Evolutionary conservation across 176 grass and related monocot genomes (phyloP), one percentile per base, ranked within the genome.

Genomic region (Lolium multiflorum): DNA sequence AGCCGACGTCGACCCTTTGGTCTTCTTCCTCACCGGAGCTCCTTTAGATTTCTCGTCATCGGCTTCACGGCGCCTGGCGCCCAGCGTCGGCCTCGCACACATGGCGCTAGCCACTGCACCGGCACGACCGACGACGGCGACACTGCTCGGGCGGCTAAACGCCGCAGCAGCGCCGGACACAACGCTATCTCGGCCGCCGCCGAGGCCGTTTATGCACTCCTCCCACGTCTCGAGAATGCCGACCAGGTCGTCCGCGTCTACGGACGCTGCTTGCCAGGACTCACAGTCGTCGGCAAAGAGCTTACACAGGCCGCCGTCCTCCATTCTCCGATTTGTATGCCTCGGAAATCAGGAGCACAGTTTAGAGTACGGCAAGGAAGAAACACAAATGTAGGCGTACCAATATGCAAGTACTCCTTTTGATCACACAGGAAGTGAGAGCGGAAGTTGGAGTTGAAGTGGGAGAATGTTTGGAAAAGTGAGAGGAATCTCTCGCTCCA

Each of bases 211-310:
- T 56, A 86, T 67, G 46, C 64, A 81, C 61, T 88, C 92, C 28
- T 94, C 90, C 75, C 91, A 92, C 2, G 59, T 82, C 83, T 97
- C 87, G 22, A 97, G 71, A 71, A 97, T 87, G 87, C 88, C 89
- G 66, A 91, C 81, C 14, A 97, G 52, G 74, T 97, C 88, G 41
- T 89, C 92, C 39, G 59, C 59, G 58, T 87, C 73, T 2, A 6
- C 64, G 4, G 47, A 11, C 22, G 41, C 11, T 63, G 41, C 11
- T 63, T 63, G 60, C 51, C 70, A 82, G 76, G 68, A 44, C 58
- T 68, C 43, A 46, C 81, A 26, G 15, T 61, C 82, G 52, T 71
- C 61, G 39, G 31, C 71, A 71, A 88, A 61, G 85, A 88, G 60
- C 52, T 88, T 82, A 50, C 76, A 84, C 28, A 77, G 11, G 51